These are phyloP conservation scores for Aureobasidium subglaciale DNA, from an alignment of 2,329 filamentous ascomycete species.

Conservation along the genomic window DNA sequence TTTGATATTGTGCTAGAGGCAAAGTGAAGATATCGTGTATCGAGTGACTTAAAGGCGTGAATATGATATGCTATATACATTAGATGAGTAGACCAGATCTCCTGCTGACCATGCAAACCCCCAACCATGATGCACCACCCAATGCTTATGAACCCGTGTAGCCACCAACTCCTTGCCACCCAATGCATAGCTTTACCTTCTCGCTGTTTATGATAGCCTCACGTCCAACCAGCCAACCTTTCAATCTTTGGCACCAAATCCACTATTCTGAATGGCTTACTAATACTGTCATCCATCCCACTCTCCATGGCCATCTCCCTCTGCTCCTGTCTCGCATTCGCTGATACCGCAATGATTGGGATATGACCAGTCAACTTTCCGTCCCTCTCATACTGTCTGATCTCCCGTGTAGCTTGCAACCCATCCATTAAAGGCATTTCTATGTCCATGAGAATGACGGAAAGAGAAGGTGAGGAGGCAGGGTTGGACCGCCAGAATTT, in stretches of 20 bases:
- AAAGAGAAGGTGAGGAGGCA: neutral
- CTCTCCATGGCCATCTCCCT: conserved; percentile 62
- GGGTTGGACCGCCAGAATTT: neutral
- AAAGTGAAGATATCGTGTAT: too few species aligned
- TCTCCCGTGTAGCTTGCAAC: conserved; percentile 61
- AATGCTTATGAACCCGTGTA: neutral
- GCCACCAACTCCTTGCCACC: neutral
- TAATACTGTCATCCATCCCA: conserved; percentile 51
- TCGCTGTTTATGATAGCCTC: too few species aligned
- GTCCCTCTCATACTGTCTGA: conserved; percentile 58
- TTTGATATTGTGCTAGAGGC: too few species aligned
- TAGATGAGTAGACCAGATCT: too few species aligned
- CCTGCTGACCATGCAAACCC: neutral
- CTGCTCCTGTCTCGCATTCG: conserved; percentile 69
- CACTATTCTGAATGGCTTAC: conserved; percentile 16
- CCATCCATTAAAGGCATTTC: conserved; percentile 68
- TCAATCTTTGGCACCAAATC: conserved; percentile 14
- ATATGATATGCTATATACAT: too few species aligned
- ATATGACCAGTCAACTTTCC: conserved; percentile 59
- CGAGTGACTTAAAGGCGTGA: too few species aligned
- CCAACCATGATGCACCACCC: neutral
- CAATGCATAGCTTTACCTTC: too few species aligned
- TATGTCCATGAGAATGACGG: conserved; percentile 64
- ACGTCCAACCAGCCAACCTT: conserved; percentile 1
- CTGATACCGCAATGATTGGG: conserved; percentile 72